Percentiles rank a stretch among this genome's conserved stretches.
These are phyloP conservation scores for Salisapilia sapeloensis DNA, from an alignment of 352 stramenopile genomes.

Conservation along the genomic window DNA sequence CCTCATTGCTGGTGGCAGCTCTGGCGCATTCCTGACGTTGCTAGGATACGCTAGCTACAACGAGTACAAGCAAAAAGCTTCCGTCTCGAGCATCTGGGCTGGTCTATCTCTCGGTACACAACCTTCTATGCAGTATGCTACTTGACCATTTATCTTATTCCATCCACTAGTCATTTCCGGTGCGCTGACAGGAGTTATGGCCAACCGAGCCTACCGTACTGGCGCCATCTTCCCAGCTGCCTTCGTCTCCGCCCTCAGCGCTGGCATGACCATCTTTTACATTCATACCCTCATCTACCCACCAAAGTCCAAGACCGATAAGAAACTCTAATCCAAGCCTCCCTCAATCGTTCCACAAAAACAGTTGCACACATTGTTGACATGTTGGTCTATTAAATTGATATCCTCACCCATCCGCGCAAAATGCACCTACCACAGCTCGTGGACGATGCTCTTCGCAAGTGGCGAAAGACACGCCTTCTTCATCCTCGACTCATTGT, in stretches of 20 bases:
- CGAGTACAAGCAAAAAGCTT: conserved; percentile 63
- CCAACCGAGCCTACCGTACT: conserved; percentile 57
- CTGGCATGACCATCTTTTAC: conserved; percentile 70
- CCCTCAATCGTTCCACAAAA: no score
- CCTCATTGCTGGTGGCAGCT: conserved; percentile 32
- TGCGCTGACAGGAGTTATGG: conserved; percentile 58
- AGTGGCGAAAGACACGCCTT: no score
- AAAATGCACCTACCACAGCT: no score
- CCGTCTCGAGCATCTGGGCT: conserved; percentile 70
- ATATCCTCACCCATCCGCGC: no score
- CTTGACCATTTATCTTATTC: not conserved
- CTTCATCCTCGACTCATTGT: no score
- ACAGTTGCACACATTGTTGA: no score
- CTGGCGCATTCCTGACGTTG: conserved; percentile 56
- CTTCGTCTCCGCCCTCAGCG: conserved; percentile 37
- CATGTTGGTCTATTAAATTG: no score
- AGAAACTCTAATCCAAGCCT: conserved; percentile 10
- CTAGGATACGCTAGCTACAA: conserved; percentile 75
- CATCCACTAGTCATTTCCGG: conserved; percentile 21
- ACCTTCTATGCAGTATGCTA: not conserved
- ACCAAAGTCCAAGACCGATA: conserved; percentile 70
- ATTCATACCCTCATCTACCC: conserved; percentile 44
- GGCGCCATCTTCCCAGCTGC: conserved; percentile 54
- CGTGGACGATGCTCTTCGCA: no score
- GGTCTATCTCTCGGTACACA: conserved; percentile 26